These are phyloP conservation scores for Botrytis tulipae DNA, from an alignment of 2,329 filamentous ascomycete species.

Conservation along the genomic window DNA sequence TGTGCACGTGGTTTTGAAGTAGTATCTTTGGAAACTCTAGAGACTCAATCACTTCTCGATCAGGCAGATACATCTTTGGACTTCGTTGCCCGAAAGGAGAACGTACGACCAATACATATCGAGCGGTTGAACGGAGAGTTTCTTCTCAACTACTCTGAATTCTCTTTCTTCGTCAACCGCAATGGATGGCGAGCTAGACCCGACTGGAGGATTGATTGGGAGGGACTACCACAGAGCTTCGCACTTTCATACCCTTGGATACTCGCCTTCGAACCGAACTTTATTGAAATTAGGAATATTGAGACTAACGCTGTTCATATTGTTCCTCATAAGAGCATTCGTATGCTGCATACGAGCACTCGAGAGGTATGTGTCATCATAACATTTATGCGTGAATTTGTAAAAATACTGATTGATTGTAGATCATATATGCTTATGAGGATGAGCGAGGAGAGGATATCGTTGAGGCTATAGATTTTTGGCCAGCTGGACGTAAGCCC, in stretches of 20 bases:
- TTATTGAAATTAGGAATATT: slow-evolving; percentile 94
- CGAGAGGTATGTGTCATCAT: slow-evolving; percentile 69
- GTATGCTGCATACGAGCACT: slow-evolving; percentile 95
- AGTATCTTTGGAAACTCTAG: slow-evolving; percentile 93
- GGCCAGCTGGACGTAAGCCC: slow-evolving; percentile 48
- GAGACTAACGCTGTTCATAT: slow-evolving; percentile 95
- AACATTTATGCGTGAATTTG: slow-evolving; percentile 4
- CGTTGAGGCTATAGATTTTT: slow-evolving; percentile 94
- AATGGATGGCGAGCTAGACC: slow-evolving; percentile 96
- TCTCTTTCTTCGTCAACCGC: slow-evolving; percentile 98
- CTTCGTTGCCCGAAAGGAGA: slow-evolving; percentile 92
- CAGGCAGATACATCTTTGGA: slow-evolving; percentile 97
- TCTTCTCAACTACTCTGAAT: slow-evolving; percentile 95
- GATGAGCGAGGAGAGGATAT: slow-evolving; percentile 92
- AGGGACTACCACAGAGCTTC: slow-evolving; percentile 87
- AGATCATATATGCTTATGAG: slow-evolving; percentile 98
- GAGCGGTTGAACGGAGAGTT: slow-evolving; percentile 97
- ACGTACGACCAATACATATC: slow-evolving; percentile 92
- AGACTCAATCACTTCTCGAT: slow-evolving; percentile 94
- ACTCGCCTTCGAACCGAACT: slow-evolving; percentile 93
- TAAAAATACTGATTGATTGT: slow-evolving; percentile 29
- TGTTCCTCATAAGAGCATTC: slow-evolving; percentile 91
- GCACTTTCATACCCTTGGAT: slow-evolving; percentile 97
- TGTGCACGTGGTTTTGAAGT: slow-evolving; percentile 96
- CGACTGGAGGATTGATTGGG: slow-evolving; percentile 98